Evolutionary conservation across 306 rosid species (phyloP), one percentile per base, ranked within the genome.

Genomic region (Lathyrus aphaca): DNA sequence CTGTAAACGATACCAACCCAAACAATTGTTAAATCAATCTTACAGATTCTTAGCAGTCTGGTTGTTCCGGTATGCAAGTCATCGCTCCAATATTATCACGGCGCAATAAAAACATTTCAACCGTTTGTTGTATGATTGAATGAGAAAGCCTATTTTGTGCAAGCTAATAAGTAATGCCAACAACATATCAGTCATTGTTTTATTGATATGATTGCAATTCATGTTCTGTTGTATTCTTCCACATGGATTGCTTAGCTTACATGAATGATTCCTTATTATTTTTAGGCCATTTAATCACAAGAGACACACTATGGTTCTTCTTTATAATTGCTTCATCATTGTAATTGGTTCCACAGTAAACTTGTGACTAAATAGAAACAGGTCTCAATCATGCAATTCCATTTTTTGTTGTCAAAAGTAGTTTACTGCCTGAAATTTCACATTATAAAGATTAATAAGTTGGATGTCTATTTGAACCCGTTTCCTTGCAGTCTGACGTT

Each of bases 141-240:
- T 44, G 63, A 16, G 73, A 58, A 37, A 11, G 30, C 49, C 14
- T 56, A 37, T 48, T 73, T 67, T 68, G 39, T 68, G 78, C 59
- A n/a, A n/a, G n/a, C n/a, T n/a, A n/a, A n/a, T n/a, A n/a, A n/a
- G 62, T 29, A 27, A 27, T 25, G 39, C 19, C 16, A 27, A 25
- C 56, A 60, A 66, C 12, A 7, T 15, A 46, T 23, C 35, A 40
- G 57, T 72, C 59, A 65, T 38, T 58, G 37, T 9, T 27, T 13
- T 56, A 25, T 68, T 19, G 18, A 57, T 67, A 60, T 25, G 5
- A 6, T 45, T 6, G 72, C 77, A 16, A 64, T 70, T 77, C 62
- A 9, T 69, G 23, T 54, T 44, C 19, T 58, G n/a, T 68, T 40
- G 39, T 76, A 10, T 54, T 63, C 5, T 46, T 44, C 60, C 49